A percentile compares a stretch with the other conserved stretches of the same genome.
phyloP scores from a whole-genome alignment of 2,329 filamentous ascomycete genomes.

The Thermothelomyces thermophilus region DNA sequence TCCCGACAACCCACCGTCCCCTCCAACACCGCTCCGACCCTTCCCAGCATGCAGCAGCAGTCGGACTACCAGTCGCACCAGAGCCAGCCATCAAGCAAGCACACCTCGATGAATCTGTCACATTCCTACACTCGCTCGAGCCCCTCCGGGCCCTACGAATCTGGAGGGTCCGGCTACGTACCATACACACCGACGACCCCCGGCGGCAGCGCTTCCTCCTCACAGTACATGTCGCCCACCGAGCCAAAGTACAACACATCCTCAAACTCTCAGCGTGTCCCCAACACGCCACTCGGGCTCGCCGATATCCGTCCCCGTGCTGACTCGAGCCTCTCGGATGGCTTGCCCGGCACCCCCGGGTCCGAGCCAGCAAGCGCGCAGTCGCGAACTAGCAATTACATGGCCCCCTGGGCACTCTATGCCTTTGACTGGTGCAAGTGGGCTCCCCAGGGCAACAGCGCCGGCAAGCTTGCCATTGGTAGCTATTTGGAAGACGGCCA shows the following conservation, averaged over 20 bases:
- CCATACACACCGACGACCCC: slow-evolving; percentile 60
- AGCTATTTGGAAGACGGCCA: slow-evolving; percentile 97
- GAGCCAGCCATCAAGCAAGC: slow-evolving; percentile 51
- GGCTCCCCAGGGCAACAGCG: slow-evolving; percentile 71
- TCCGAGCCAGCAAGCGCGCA: slow-evolving; percentile 61
- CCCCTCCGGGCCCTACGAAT: slow-evolving; percentile 57
- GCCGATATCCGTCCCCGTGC: slow-evolving; percentile 85
- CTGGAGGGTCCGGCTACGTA: slow-evolving; percentile 41
- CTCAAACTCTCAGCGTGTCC: slow-evolving; percentile 55
- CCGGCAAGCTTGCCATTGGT: slow-evolving; percentile 87
- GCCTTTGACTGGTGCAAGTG: slow-evolving; percentile 99
- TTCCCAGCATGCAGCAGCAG: slow-evolving; percentile 41
- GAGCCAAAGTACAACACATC: slow-evolving; percentile 52
- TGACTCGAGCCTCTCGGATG: slow-evolving; percentile 73
- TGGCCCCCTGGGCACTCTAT: slow-evolving; percentile 92
- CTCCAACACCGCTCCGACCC: slow-evolving; percentile 39
- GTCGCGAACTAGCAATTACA: slow-evolving; percentile 79
- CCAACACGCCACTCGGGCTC: slow-evolving; percentile 83
- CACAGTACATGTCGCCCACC: slow-evolving; percentile 58
- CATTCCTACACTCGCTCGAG: slow-evolving; percentile 82
- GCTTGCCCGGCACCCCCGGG: slow-evolving; percentile 52
- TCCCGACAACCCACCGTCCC: slow-evolving; percentile 34
- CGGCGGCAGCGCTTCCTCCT: slow-evolving; percentile 47
- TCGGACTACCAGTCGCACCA: slow-evolving; percentile 43
- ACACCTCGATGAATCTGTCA: slow-evolving; percentile 56